These are phyloP conservation scores for Orbilia ellipsospora DNA, from an alignment of 2,329 filamentous ascomycete species.

Conservation along the genomic window DNA sequence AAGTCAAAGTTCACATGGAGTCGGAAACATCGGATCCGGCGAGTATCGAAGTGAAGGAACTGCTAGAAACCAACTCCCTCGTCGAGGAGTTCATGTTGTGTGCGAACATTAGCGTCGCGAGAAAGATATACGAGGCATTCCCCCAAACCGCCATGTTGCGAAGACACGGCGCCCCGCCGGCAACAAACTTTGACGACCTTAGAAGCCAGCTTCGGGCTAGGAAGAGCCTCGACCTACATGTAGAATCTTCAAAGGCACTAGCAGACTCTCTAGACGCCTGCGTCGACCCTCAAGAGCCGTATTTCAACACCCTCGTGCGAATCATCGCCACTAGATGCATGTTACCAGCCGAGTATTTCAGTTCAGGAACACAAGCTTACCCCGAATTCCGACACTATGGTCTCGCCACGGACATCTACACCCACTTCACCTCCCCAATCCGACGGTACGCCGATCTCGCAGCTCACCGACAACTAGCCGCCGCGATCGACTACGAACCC, in stretches of 20 bases:
- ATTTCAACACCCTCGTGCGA: slow-evolving; percentile 97
- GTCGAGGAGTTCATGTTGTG: slow-evolving; percentile 99
- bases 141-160: slow-evolving; percentile 89
- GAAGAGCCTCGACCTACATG: slow-evolving; percentile 79
- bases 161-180: slow-evolving; percentile 89
- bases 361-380: slow-evolving; percentile 89
- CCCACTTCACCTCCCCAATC: slow-evolving; percentile 97
- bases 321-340: slow-evolving; percentile 99
- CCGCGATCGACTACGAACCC: slow-evolving; percentile 91
- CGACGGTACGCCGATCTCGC: slow-evolving; percentile 97
- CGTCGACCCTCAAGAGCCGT: slow-evolving; percentile 81
- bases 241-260: slow-evolving; percentile 89
- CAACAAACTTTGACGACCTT: slow-evolving; percentile 96
- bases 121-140: slow-evolving; percentile 89
- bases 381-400: slow-evolving; percentile 98
- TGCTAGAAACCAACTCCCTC: slow-evolving; percentile 94
- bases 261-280: slow-evolving; percentile 91
- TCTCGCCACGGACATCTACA: slow-evolving; percentile 95
- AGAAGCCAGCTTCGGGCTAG: slow-evolving; percentile 90
- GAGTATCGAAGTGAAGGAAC: slow-evolving; percentile 93
- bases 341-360: slow-evolving; percentile 99
- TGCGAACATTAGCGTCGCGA: slow-evolving; percentile 93
- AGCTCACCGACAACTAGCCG: slow-evolving; percentile 91
- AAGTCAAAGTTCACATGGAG: slow-evolving; percentile 94
- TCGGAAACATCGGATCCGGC: slow-evolving; percentile 96